These are phyloP conservation scores for Spergularia marina DNA, from an alignment of 148 eudicot species.

Conservation along the genomic window DNA sequence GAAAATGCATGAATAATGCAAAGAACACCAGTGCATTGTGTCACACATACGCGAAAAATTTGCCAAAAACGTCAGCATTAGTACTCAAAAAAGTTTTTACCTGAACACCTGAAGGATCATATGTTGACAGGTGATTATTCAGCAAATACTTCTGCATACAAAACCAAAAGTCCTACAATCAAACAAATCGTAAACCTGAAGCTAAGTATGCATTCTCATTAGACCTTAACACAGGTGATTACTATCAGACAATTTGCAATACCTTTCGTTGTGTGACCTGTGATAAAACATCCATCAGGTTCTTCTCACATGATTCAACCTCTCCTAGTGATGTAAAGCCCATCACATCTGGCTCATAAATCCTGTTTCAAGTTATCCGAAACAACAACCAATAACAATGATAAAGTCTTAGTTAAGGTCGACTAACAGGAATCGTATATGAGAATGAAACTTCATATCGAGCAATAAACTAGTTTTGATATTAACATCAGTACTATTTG, in stretches of 20 bases:
- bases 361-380: conserved; percentile 22
- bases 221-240: too few relatives aligned
- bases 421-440: too few relatives aligned
- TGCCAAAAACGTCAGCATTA: background rate
- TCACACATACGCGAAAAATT: too few relatives aligned
- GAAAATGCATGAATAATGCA: background rate
- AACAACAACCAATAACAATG: background rate
- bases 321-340: conserved; percentile 51
- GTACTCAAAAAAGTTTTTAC: conserved; percentile 17
- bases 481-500: too few relatives aligned
- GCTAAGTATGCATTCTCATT: background rate
- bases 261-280: conserved; percentile 67
- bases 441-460: too few relatives aligned
- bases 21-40: too few relatives aligned
- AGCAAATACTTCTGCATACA: conserved; percentile 41
- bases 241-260: background rate
- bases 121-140: conserved; percentile 38
- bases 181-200: too few relatives aligned
- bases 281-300: conserved; percentile 47
- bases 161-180: background rate
- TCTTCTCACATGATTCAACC: conserved; percentile 52
- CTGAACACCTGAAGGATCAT: conserved; percentile 45
- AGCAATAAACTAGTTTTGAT: too few relatives aligned
- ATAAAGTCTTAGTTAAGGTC: too few relatives aligned
- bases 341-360: conserved; percentile 58